Percentiles rank a stretch among this genome's conserved stretches.
These are phyloP conservation scores for Glycine tomentella DNA, from an alignment of 306 rosid species.

Conservation along the genomic window DNA sequence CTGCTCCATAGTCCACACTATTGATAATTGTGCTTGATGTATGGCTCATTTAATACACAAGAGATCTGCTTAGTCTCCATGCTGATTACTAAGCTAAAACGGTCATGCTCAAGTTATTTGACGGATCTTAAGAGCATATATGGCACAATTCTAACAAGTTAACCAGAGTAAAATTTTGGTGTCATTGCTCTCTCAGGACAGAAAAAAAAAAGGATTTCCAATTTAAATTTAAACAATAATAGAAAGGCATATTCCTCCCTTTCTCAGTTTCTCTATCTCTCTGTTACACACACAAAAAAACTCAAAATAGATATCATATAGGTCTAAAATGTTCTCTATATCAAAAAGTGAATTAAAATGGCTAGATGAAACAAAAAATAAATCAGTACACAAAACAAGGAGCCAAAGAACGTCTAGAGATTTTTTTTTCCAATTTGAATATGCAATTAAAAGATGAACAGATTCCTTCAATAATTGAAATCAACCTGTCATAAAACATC, in stretches of 20 bases:
- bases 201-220: too few relatives aligned
- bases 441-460: constrained; percentile 22
- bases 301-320: constrained; percentile 9
- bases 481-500: constrained; percentile 10
- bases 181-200: too few relatives aligned
- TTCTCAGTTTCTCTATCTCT: background rate
- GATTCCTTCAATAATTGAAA: constrained; percentile 10
- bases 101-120: too few relatives aligned
- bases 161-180: too few relatives aligned
- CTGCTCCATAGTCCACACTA: background rate
- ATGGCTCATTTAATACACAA: background rate
- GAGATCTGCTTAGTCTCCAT: too few relatives aligned
- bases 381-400: constrained; percentile 14
- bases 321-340: constrained; percentile 28
- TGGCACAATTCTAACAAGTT: too few relatives aligned
- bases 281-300: background rate
- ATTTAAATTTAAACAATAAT: background rate
- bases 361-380: background rate
- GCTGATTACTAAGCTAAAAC: too few relatives aligned
- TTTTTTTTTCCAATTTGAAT: background rate
- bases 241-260: background rate
- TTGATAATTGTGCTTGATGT: background rate
- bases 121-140: too few relatives aligned
- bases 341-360: background rate
- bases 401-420: background rate